phyloP scores from a whole-genome alignment of 2,329 filamentous ascomycete genomes.

The Botrytis paeoniae region DNA sequence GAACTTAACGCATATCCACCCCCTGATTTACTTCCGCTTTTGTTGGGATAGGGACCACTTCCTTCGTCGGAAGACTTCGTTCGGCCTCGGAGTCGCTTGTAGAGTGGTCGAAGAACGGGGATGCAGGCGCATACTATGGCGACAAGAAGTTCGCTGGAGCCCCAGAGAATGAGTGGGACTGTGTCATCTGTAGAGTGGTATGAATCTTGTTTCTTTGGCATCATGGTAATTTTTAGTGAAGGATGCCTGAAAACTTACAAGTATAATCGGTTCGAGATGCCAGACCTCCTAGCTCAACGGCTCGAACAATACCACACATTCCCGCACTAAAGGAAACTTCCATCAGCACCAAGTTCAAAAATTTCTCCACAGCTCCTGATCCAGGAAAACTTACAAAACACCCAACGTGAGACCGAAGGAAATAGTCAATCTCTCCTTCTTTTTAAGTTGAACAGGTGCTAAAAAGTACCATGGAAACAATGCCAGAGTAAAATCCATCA shows the following conservation, averaged over 20 bases:
- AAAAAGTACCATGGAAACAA: slow-evolving; percentile 17
- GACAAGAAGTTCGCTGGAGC: slow-evolving; percentile 13
- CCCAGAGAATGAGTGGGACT: slow-evolving; percentile 14
- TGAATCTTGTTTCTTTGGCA: neutral
- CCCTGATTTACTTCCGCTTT: neutral
- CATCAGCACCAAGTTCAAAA: neutral
- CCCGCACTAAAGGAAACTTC: neutral
- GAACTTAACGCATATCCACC: slow-evolving; percentile 5
- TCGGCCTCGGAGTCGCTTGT: neutral
- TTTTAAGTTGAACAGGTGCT: neutral
- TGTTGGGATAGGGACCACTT: neutral
- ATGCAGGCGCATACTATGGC: slow-evolving; percentile 15
- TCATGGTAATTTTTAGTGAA: neutral
- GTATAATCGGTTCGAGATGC: slow-evolving; percentile 3
- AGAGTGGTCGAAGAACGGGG: slow-evolving; percentile 9
- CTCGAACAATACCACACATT: slow-evolving; percentile 14
- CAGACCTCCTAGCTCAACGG: neutral
- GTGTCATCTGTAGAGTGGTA: neutral
- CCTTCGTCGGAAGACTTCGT: neutral
- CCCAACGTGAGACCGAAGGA: slow-evolving; percentile 13
- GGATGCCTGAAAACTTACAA: slow-evolving; percentile 7
- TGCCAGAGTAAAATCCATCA: slow-evolving; percentile 13
- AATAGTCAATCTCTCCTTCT: slow-evolving; percentile 12
- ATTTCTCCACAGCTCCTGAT: neutral
- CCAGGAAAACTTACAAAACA: slow-evolving; percentile 5